Evolutionary conservation across 176 grass and related monocot genomes (phyloP), one percentile per base, ranked within the genome.

Genomic region (Cenchrus fungigraminus): DNA sequence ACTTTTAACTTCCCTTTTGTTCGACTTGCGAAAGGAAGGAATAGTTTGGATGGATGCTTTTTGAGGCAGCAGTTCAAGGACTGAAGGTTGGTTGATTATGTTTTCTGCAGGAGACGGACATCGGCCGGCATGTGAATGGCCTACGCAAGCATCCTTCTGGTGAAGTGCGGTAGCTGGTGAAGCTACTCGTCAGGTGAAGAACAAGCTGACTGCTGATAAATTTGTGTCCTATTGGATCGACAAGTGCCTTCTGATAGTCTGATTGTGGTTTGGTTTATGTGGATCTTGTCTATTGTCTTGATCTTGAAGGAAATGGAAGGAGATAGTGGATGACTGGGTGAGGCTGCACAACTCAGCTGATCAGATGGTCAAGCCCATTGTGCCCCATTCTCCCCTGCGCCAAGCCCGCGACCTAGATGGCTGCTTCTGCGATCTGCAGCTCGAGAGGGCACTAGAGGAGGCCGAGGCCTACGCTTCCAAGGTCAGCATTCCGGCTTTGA

Each of bases 291-390:
- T 32, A 31, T 74, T 87, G 22, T 75, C 6, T 65, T 10, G 17
- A 12, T 16, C 31, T 7, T 77, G 29, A 68, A 98, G 95, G 73
- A 98, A 95, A 82, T 98, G 95, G 95, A 98, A 98, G 77, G 82
- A 91, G 56, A 81, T 91, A 19, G 85, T 95, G 29, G 89, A 93
- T 7, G 87, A 88, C 29, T 94, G 88, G 88, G 85, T 91, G 89
- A 85, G 89, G 76, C 90, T 79, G 54, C 82, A 78, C 82, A 95
- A 86, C 74, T 88, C 91, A 32, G 54, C 34, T 34, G 34, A 34
- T 34, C 34, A 3, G 34, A 34, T 1, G 34, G 34, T 34, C 34
- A 34, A 34, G 34, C 34, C 34, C 34, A 3, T 34, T 34, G 34
- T 3, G 34, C 34, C 34, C 34, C 34, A 34, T 34, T 3, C 34